Conservation (phyloP, 192 early-diverging fungal species). For the Coemansia sp. region DNA sequence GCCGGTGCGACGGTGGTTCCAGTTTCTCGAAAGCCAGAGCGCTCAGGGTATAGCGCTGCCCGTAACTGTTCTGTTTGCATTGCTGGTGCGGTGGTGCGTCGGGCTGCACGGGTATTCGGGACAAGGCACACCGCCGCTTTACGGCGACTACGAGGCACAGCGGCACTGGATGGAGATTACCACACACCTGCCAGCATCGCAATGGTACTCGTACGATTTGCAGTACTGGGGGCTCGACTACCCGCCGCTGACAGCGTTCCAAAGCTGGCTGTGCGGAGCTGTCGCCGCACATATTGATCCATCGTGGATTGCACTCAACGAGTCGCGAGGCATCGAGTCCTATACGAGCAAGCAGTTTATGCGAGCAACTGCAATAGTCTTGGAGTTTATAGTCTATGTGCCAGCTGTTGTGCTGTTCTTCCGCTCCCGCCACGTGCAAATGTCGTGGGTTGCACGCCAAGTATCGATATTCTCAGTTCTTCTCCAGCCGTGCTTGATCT, state of each 20-base stretch:
- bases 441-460: constrained; percentile 35
- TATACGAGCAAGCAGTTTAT: constrained; percentile 82
- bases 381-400: constrained; percentile 75
- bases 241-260: constrained; percentile 93
- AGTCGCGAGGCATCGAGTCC: constrained; percentile 82
- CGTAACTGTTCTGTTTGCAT: constrained; percentile 50
- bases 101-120: constrained; percentile 77
- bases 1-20: constrained; percentile 34
- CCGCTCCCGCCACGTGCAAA: constrained; percentile 19
- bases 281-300: constrained; percentile 76
- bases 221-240: constrained; percentile 97
- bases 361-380: constrained; percentile 74
- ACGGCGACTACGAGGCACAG: constrained; percentile 97
- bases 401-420: constrained; percentile 73
- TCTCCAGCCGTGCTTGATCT: constrained; percentile 81
- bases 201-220: constrained; percentile 90
- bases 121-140: constrained; percentile 68
- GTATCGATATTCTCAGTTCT: constrained; percentile 62
- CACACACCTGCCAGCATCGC: constrained; percentile 63
- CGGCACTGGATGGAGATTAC: constrained; percentile 99
- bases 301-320: constrained; percentile 79
- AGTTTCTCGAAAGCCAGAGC: constrained; percentile 30
- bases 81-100: constrained; percentile 67
- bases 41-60: constrained; percentile 38
- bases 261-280: constrained; percentile 80